A percentile compares a stretch with the other conserved stretches of the same genome.
phyloP scores from a whole-genome alignment of 179 eudicot species.

The Beta corolliflora region DNA sequence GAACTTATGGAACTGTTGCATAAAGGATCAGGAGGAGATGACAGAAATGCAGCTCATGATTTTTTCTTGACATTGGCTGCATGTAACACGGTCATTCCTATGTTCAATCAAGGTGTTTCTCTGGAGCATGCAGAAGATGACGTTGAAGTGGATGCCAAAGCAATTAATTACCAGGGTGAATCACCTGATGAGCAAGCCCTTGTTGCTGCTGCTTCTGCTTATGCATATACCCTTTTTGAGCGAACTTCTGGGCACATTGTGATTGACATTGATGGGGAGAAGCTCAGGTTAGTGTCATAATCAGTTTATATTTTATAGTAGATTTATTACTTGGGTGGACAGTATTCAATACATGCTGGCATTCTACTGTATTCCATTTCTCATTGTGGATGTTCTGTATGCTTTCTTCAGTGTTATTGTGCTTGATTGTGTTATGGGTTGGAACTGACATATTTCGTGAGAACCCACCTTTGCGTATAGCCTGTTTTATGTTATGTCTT shows the following conservation, averaged over 20 bases:
- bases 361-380: neutral
- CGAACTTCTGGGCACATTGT: constrained; percentile 96
- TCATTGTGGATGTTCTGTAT: neutral
- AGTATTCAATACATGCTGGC: too few species aligned
- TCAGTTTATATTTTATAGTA: neutral
- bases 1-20: constrained; percentile 68
- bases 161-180: constrained; percentile 93
- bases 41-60: constrained; percentile 71
- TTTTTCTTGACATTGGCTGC: constrained; percentile 91
- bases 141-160: constrained; percentile 35
- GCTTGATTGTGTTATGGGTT: neutral
- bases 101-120: constrained; percentile 44
- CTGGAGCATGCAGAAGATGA: constrained; percentile 33
- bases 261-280: constrained; percentile 83
- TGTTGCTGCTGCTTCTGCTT: constrained; percentile 92
- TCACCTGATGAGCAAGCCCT: constrained; percentile 98
- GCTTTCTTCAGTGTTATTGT: neutral
- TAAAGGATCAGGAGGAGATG: constrained; percentile 48
- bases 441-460: neutral
- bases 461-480: neutral
- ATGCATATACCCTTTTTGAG: constrained; percentile 90
- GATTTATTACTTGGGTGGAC: too few species aligned
- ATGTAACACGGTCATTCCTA: constrained; percentile 95
- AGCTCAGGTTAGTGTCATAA: constrained; percentile 64
- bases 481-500: neutral